A percentile compares a stretch with the other conserved stretches of the same genome.
These are phyloP conservation scores for Deinandra increscens DNA, from an alignment of 129 eudicot species.

Conservation along the genomic window DNA sequence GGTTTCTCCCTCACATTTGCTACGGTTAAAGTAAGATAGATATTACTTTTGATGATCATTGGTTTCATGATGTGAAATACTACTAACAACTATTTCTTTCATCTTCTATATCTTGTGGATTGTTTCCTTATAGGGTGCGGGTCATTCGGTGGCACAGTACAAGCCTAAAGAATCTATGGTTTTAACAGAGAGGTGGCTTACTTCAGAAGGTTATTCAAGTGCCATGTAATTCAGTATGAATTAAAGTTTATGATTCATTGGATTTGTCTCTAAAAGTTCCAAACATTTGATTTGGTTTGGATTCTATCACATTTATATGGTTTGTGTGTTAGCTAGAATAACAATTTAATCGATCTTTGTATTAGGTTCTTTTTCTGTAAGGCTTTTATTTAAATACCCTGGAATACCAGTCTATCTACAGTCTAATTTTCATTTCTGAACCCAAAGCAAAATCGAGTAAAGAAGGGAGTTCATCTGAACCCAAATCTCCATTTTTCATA, in stretches of 20 bases:
- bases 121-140: slow-evolving; percentile 29
- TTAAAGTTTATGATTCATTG: slow-evolving; percentile 1
- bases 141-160: slow-evolving; percentile 41
- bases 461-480: no score
- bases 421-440: no score
- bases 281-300: neutral
- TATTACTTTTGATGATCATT: neutral
- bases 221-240: slow-evolving; percentile 17
- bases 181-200: slow-evolving; percentile 35
- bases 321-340: neutral
- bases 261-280: slow-evolving; percentile 9
- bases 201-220: slow-evolving; percentile 19
- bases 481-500: no score
- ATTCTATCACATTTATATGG: neutral
- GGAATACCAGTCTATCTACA: no score
- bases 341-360: no score
- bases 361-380: no score
- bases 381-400: no score
- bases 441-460: no score
- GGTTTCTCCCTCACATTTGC: slow-evolving; percentile 32
- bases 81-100: neutral
- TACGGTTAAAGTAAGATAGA: slow-evolving; percentile 33
- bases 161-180: slow-evolving; percentile 35
- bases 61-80: neutral
- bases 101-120: neutral